phyloP scores from a whole-genome alignment of 1,284 basidiomycete genomes.

The Fomitopsis schrenkii region DNA sequence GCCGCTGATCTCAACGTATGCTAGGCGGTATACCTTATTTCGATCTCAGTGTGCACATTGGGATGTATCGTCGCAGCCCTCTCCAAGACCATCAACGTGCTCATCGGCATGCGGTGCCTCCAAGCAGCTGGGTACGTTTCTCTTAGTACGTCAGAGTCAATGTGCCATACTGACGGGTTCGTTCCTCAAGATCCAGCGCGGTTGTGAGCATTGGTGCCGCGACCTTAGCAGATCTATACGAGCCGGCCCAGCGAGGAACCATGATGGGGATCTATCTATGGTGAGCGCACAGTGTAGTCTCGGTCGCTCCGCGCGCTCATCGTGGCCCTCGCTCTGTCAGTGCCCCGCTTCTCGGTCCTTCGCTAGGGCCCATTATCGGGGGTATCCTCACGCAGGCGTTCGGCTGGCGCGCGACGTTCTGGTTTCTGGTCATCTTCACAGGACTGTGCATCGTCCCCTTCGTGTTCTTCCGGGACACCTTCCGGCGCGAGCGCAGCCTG shows the following conservation, averaged over 20 bases:
- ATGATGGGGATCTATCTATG: slow-evolving; percentile 76
- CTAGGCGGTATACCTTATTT: slow-evolving; percentile 63
- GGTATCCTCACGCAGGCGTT: slow-evolving; percentile 68
- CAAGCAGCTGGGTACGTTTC: slow-evolving; percentile 58
- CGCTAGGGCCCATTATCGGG: slow-evolving; percentile 69
- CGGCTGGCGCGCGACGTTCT: slow-evolving; percentile 78
- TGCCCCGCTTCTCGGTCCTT: slow-evolving; percentile 41
- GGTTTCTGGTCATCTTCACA: slow-evolving; percentile 70
- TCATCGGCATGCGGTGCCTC: slow-evolving; percentile 71
- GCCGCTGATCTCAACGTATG: neutral
- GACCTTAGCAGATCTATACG: slow-evolving; percentile 79
- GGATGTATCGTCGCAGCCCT: slow-evolving; percentile 63
- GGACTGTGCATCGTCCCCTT: slow-evolving; percentile 55
- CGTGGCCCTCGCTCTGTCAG: slow-evolving; percentile 35
- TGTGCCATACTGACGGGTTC: neutral
- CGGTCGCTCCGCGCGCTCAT: neutral
- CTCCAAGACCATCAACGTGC: slow-evolving; percentile 59
- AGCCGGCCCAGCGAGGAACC: slow-evolving; percentile 72
- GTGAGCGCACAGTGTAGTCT: slow-evolving; percentile 7
- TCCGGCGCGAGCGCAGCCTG: slow-evolving; percentile 74
- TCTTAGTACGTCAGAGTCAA: neutral
- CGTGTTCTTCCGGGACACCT: slow-evolving; percentile 78
- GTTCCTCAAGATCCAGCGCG: slow-evolving; percentile 58
- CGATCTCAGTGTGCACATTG: slow-evolving; percentile 55
- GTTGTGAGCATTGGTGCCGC: slow-evolving; percentile 79